A percentile compares a stretch with the other conserved stretches of the same genome.
These are phyloP conservation scores for Aegilops longissima DNA, from an alignment of 176 grass and related monocot genomes.

Conservation along the genomic window DNA sequence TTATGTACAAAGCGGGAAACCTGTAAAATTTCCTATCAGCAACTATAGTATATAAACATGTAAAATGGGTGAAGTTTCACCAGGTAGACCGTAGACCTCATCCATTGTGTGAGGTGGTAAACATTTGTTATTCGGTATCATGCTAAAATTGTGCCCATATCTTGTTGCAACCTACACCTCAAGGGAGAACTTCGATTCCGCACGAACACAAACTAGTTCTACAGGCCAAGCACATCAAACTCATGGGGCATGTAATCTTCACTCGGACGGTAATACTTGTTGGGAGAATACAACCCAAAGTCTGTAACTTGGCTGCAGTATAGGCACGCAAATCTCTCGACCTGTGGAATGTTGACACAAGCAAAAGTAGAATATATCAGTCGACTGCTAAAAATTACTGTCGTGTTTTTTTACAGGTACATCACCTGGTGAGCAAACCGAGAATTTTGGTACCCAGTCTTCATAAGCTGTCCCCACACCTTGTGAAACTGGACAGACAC, in stretches of 20 bases:
- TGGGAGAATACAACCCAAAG: conserved; percentile 79
- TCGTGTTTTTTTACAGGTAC: not conserved
- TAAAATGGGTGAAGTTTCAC: conserved; percentile 22
- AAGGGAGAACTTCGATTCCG: not conserved
- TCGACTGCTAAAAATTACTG: not conserved
- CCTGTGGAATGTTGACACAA: conserved; percentile 38
- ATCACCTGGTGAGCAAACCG: conserved; percentile 95
- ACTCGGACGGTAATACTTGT: conserved; percentile 95
- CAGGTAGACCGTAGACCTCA: not conserved
- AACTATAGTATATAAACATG: conserved; percentile 23
- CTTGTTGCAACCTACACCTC: conserved; percentile 9
- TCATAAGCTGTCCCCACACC: conserved; percentile 99
- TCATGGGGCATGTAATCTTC: conserved; percentile 99
- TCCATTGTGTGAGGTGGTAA: not conserved
- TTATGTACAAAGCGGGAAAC: conserved; percentile 19
- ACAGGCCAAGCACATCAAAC: conserved; percentile 81
- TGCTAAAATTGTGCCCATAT: conserved; percentile 24
- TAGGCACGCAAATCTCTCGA: conserved; percentile 95
- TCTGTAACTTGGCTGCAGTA: conserved; percentile 95
- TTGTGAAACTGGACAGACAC: conserved; percentile 77
- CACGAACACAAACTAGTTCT: not conserved
- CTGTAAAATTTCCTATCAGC: conserved; percentile 21
- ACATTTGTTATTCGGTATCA: conserved; percentile 9
- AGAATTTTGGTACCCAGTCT: conserved; percentile 98
- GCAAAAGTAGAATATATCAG: not conserved